Conservation (phyloP, 805 yeast species). For the Candida coquimbonensis region DNA sequence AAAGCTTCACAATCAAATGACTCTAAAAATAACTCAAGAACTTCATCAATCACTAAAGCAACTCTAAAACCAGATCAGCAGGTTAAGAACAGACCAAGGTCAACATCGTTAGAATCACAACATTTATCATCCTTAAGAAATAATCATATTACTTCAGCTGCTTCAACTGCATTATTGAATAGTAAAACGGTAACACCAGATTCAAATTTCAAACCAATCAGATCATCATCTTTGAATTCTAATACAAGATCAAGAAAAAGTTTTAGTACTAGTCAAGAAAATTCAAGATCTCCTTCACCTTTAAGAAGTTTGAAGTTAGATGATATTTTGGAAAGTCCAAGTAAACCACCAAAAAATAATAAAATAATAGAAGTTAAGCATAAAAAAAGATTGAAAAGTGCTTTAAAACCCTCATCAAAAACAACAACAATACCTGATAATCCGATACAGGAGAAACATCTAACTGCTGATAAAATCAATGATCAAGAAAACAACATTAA, state of each 20-base stretch:
- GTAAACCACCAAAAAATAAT: not conserved
- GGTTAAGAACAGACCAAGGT: conserved; percentile 8
- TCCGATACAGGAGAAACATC: not conserved
- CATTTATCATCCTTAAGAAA: not conserved
- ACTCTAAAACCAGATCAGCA: not conserved
- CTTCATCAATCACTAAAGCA: not conserved
- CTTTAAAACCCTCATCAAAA: conserved; percentile 4
- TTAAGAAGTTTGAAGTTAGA: conserved; percentile 1
- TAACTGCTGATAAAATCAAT: not conserved
- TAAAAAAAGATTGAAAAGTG: not conserved
- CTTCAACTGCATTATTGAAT: conserved; percentile 17
- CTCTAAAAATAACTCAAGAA: not conserved
- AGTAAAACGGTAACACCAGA: not conserved
- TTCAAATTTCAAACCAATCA: conserved; percentile 1
- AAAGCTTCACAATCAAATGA: conserved; percentile 1
- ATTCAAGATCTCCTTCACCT: conserved; percentile 16
- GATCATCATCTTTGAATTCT: conserved; percentile 17
- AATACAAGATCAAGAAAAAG: conserved; percentile 5
- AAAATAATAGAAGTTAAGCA: not conserved
- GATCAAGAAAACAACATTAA: not conserved
- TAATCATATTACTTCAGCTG: conserved; percentile 1
- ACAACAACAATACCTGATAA: not conserved
- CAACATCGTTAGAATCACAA: conserved; percentile 9
- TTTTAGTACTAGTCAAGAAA: not conserved
- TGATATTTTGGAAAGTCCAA: not conserved